Conservation (phyloP, 2,329 filamentous ascomycete species). For the Epichloe sp. region DNA sequence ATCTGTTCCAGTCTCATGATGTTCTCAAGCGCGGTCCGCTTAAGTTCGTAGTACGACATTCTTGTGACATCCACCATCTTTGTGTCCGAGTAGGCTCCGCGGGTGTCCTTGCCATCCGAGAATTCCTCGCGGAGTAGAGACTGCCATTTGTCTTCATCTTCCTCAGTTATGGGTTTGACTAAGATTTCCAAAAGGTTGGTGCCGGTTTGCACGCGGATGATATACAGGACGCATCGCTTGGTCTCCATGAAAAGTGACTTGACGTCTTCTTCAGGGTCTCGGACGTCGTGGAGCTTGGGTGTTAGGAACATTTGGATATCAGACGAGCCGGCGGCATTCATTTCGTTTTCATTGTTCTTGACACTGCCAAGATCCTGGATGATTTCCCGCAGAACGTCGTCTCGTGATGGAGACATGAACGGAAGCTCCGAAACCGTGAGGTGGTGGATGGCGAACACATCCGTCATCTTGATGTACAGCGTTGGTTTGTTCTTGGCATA, state of each 20-base stretch:
- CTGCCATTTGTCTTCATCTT: conserved; percentile 86
- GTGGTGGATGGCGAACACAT: conserved; percentile 92
- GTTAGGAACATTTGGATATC: conserved; percentile 87
- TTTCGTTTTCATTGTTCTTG: conserved; percentile 90
- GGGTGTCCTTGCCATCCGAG: conserved; percentile 47
- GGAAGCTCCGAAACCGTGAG: conserved; percentile 70
- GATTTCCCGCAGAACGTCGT: conserved; percentile 83
- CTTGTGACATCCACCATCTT: conserved; percentile 82
- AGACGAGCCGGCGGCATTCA: conserved; percentile 71
- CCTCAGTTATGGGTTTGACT: conserved; percentile 71
- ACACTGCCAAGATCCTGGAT: conserved; percentile 89
- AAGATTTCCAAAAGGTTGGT: conserved; percentile 89
- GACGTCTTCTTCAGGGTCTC: conserved; percentile 84
- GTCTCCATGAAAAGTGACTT: conserved; percentile 97
- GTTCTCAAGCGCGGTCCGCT: conserved; percentile 86
- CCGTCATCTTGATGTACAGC: conserved; percentile 97
- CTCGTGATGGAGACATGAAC: conserved; percentile 62
- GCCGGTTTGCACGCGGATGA: conserved; percentile 90
- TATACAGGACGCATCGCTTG: conserved; percentile 92
- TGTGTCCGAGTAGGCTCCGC: conserved; percentile 78
- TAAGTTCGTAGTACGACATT: conserved; percentile 84
- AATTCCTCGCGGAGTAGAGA: conserved; percentile 73
- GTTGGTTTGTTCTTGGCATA: conserved; percentile 95
- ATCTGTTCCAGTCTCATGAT: conserved; percentile 78
- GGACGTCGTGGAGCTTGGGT: conserved; percentile 76